phyloP scores from a whole-genome alignment of 352 stramenopile genomes.

The Thalassiosira livingstoniorum region DNA sequence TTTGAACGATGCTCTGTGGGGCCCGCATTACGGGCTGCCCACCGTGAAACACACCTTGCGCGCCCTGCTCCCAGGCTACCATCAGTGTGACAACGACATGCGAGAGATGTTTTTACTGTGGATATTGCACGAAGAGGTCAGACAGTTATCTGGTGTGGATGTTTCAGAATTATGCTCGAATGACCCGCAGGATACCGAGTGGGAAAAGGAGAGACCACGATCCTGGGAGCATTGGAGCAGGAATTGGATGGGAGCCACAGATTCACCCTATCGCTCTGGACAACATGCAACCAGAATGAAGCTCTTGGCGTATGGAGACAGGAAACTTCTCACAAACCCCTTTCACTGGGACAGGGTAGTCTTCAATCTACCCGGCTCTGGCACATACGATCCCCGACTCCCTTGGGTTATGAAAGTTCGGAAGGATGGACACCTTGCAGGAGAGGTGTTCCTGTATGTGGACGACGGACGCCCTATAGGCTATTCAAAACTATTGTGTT shows the following conservation, averaged over 20 bases:
- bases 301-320: constrained; percentile 12
- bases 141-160: constrained; percentile 39
- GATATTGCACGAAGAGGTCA: not conserved
- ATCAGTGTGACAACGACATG: constrained; percentile 34
- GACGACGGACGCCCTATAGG: not conserved
- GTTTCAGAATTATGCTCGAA: not conserved
- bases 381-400: not conserved
- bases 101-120: constrained; percentile 57
- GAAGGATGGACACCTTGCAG: not conserved
- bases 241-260: constrained; percentile 43
- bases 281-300: constrained; percentile 6
- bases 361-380: constrained; percentile 16
- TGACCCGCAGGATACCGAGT: not conserved
- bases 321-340: constrained; percentile 2
- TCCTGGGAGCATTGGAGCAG: constrained; percentile 29
- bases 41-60: constrained; percentile 37
- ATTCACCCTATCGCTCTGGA: constrained; percentile 25
- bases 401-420: constrained; percentile 19
- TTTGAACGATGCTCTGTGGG: constrained; percentile 55
- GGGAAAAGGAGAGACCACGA: constrained; percentile 8
- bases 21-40: constrained; percentile 55
- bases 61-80: constrained; percentile 20
- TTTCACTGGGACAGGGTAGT: constrained; percentile 25
- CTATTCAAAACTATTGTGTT: not conserved
- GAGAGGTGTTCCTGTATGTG: not conserved